These are phyloP conservation scores for Rhodotorula kratochvilovae DNA, from an alignment of 768 basidiomycete genomes.

Conservation along the genomic window DNA sequence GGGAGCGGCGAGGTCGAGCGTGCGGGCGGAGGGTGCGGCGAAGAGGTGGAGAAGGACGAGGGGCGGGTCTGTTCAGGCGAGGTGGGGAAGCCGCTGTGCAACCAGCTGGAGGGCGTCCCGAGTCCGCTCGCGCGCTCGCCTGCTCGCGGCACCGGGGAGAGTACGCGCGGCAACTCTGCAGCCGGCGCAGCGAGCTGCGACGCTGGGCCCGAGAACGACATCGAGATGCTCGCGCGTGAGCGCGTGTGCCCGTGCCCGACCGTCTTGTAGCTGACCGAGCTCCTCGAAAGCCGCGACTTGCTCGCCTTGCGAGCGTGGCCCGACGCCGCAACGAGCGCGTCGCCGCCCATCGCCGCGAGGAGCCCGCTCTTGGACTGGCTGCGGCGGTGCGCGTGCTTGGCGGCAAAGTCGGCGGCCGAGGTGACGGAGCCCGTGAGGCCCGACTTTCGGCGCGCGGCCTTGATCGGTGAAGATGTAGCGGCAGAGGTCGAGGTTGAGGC, in stretches of 20 bases:
- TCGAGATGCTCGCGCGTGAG: conserved; percentile 35
- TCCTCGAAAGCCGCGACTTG: conserved; percentile 21
- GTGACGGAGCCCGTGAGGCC: conserved; percentile 11
- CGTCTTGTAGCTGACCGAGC: conserved; percentile 26
- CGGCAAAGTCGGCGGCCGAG: conserved; percentile 9
- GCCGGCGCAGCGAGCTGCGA: background rate
- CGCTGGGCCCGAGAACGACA: conserved; percentile 28
- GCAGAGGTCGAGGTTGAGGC: background rate
- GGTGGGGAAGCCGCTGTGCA: background rate
- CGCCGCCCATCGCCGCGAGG: conserved; percentile 20
- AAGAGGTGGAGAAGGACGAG: background rate
- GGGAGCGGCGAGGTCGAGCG: conserved; percentile 22
- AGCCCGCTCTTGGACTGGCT: conserved; percentile 26
- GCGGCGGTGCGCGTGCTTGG: conserved; percentile 26
- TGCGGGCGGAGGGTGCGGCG: conserved; percentile 9
- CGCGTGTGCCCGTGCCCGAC: conserved; percentile 35
- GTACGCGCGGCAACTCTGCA: background rate
- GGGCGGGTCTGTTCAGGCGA: conserved; percentile 4
- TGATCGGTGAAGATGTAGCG: background rate
- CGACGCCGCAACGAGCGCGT: background rate
- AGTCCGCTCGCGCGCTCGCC: no score
- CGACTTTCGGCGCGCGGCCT: conserved; percentile 10
- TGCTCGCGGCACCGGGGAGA: background rate
- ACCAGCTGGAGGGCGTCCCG: conserved; percentile 20
- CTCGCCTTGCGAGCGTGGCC: conserved; percentile 14